Percentiles rank a stretch among this genome's conserved stretches.
These are phyloP conservation scores for Fraxinus sp. DNA, from an alignment of 305 asterid species.

Conservation along the genomic window DNA sequence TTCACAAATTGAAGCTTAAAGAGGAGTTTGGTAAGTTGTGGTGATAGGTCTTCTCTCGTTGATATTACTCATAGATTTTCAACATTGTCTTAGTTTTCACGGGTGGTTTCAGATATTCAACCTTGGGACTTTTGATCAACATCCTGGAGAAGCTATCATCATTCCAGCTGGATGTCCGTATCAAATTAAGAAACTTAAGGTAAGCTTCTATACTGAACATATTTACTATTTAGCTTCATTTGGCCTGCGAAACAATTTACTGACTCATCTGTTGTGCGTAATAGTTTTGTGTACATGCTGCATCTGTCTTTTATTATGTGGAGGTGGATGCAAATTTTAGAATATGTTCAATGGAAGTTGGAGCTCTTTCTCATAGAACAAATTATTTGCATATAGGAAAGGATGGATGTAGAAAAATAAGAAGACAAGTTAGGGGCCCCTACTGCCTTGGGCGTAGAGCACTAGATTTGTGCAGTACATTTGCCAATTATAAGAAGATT, in stretches of 20 bases:
- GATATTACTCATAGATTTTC: conserved; percentile 15
- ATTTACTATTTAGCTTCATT: neutral
- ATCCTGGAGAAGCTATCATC: conserved; percentile 82
- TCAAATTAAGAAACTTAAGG: conserved; percentile 83
- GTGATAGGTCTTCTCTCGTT: neutral
- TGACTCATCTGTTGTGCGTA: neutral
- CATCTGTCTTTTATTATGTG: neutral
- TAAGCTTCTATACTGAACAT: conserved; percentile 18
- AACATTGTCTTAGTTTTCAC: conserved; percentile 7
- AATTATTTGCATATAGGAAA: neutral
- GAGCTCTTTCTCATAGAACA: neutral
- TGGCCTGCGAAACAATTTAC: neutral
- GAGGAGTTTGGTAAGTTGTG: conserved; percentile 80
- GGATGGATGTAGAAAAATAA: neutral
- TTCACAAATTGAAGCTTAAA: conserved; percentile 84
- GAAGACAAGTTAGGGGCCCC: neutral
- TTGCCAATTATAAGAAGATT: neutral
- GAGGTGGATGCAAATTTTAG: conserved; percentile 1
- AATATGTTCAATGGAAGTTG: neutral
- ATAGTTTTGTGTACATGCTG: neutral
- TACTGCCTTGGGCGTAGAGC: neutral
- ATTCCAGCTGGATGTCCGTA: conserved; percentile 99
- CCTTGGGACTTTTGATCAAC: conserved; percentile 96
- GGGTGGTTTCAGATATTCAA: conserved; percentile 58
- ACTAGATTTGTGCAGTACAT: neutral